Evolutionary conservation across 2,329 filamentous ascomycete genomes (phyloP).

Genomic region (Ophiostoma populinum): DNA sequence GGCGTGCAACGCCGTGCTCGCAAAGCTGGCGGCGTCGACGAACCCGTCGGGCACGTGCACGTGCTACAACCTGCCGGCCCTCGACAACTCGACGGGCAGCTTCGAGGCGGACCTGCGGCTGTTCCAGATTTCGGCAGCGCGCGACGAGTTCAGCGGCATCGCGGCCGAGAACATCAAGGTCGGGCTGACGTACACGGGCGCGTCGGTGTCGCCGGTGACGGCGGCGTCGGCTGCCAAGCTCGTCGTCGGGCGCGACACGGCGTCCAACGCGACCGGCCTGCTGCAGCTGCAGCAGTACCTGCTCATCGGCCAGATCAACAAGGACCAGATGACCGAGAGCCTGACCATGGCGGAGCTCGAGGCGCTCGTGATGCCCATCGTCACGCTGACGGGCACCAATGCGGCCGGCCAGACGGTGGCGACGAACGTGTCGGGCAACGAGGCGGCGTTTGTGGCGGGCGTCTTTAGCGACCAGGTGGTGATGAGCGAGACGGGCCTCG

Average conservation of each 20-base stretch:
- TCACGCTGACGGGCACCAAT: constrained; percentile 45
- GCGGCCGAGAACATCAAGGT: constrained; percentile 35
- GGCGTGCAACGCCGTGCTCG: constrained; percentile 43
- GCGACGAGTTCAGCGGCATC: constrained; percentile 34
- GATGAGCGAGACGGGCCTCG: constrained; percentile 30
- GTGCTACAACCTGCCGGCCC: constrained; percentile 6
- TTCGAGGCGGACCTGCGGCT: constrained; percentile 1
- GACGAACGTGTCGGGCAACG: constrained; percentile 50
- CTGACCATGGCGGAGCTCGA: constrained; percentile 44
- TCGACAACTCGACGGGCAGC: background rate
- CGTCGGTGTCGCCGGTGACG: constrained; percentile 29
- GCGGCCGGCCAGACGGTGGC: constrained; percentile 32
- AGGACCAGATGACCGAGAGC: constrained; percentile 30
- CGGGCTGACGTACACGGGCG: constrained; percentile 34
- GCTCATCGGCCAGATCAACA: constrained; percentile 53
- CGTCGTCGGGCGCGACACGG: constrained; percentile 9
- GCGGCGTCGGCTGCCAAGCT: constrained; percentile 13
- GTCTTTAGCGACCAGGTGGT: constrained; percentile 45
- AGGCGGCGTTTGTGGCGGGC: constrained; percentile 54
- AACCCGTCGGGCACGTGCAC: constrained; percentile 55
- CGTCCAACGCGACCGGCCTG: constrained; percentile 14
- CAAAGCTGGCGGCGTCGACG: constrained; percentile 35
- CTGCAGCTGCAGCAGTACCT: constrained; percentile 43
- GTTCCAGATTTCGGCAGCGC: constrained; percentile 37
- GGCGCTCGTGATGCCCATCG: constrained; percentile 46